phyloP scores from a whole-genome alignment of 768 basidiomycete species.

The Pleurotus ostreatus region DNA sequence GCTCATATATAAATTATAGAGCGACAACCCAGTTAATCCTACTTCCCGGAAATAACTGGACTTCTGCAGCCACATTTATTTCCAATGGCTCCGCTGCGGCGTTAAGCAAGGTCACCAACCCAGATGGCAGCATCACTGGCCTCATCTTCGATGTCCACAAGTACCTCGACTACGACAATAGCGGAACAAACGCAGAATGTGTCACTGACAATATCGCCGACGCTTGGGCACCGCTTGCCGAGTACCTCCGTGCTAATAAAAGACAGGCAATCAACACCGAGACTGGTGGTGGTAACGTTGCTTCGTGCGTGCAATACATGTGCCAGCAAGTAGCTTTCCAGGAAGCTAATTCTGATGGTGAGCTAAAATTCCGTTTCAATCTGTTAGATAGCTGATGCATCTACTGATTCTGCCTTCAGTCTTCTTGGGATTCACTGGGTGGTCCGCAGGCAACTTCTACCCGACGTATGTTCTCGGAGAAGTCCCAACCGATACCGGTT shows the following conservation, averaged over 20 bases:
- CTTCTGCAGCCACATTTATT: slow-evolving; percentile 47
- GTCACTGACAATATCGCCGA: slow-evolving; percentile 49
- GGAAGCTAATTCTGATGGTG: slow-evolving; percentile 45
- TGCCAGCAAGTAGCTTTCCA: slow-evolving; percentile 44
- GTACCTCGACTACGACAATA: slow-evolving; percentile 20
- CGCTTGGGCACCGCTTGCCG: slow-evolving; percentile 41
- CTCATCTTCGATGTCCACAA: slow-evolving; percentile 63
- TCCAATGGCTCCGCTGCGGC: slow-evolving; percentile 48
- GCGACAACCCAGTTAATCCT: slow-evolving; percentile 54
- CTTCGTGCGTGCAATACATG: slow-evolving; percentile 40
- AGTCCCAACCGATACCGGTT: slow-evolving; percentile 23
- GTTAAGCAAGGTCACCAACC: slow-evolving; percentile 39
- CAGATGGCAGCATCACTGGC: slow-evolving; percentile 38
- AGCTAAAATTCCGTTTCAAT: slow-evolving; percentile 6
- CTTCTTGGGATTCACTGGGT: slow-evolving; percentile 51
- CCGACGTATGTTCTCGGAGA: slow-evolving; percentile 34
- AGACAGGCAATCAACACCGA: slow-evolving; percentile 58
- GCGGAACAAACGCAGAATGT: slow-evolving; percentile 30
- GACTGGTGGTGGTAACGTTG: slow-evolving; percentile 54
- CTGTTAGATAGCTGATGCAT: background rate
- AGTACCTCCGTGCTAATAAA: slow-evolving; percentile 44
- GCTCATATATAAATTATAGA: slow-evolving; percentile 17
- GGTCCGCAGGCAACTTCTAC: slow-evolving; percentile 57
- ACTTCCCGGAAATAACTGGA: slow-evolving; percentile 56
- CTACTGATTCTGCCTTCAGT: slow-evolving; percentile 17